Evolutionary conservation across 495 filamentous ascomycete species (phyloP).

Genomic region (Hyaloscypha variabilis): DNA sequence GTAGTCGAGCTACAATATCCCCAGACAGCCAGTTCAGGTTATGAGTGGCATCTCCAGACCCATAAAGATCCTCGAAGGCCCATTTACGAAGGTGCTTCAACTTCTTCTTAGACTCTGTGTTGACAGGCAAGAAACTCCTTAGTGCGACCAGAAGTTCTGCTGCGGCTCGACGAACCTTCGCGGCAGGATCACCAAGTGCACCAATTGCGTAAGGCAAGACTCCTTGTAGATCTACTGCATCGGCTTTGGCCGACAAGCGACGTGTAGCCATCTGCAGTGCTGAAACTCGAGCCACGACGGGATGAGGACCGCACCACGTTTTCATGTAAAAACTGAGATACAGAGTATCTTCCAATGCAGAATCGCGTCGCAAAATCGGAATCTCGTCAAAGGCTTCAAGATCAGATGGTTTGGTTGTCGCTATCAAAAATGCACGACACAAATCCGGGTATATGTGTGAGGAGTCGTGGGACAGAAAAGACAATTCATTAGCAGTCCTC

Average conservation of each 20-base stretch:
- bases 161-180: conserved; percentile 73
- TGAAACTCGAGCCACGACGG: conserved; percentile 63
- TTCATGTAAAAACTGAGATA: conserved; percentile 77
- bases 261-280: conserved; percentile 64
- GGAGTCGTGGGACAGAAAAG: conserved; percentile 49
- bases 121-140: conserved; percentile 34
- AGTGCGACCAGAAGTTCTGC: conserved; percentile 61
- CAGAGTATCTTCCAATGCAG: conserved; percentile 60
- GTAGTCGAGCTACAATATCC: conserved; percentile 58
- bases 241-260: conserved; percentile 51
- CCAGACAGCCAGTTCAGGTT: conserved; percentile 59
- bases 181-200: conserved; percentile 72
- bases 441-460: conserved; percentile 55
- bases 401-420: conserved; percentile 49
- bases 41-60: conserved; percentile 47
- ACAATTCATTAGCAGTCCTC: conserved; percentile 39
- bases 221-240: conserved; percentile 70
- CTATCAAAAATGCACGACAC: conserved; percentile 63
- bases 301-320: conserved; percentile 72
- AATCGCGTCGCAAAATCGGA: conserved; percentile 57
- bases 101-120: conserved; percentile 29
- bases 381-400: conserved; percentile 60
- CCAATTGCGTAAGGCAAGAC: conserved; percentile 75
- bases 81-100: conserved; percentile 41
- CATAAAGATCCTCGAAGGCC: conserved; percentile 61